Evolutionary conservation across 2,329 filamentous ascomycete species (phyloP).

Genomic region (Triangularia setosa): DNA sequence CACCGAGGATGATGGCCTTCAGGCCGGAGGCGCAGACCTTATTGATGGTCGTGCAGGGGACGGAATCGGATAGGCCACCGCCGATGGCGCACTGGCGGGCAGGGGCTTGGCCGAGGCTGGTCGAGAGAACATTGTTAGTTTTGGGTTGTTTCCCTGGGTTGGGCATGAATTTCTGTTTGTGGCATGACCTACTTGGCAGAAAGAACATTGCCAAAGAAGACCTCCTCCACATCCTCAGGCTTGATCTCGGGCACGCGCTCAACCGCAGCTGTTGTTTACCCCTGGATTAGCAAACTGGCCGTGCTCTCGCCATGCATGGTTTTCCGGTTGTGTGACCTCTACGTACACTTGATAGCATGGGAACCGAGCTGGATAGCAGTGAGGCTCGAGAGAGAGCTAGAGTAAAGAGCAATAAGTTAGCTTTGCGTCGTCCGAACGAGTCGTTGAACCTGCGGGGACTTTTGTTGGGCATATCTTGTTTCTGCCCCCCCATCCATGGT

Average conservation of each 20-base stretch:
- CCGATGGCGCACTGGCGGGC: slow-evolving; percentile 89
- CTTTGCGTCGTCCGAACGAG: slow-evolving; percentile 6
- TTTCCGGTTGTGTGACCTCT: not conserved
- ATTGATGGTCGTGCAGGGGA: slow-evolving; percentile 91
- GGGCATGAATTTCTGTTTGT: not conserved
- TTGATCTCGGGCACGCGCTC: slow-evolving; percentile 83
- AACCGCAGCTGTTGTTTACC: slow-evolving; percentile 58
- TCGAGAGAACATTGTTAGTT: slow-evolving; percentile 19
- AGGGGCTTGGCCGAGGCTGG: slow-evolving; percentile 89
- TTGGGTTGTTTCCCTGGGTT: not conserved
- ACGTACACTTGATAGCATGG: slow-evolving; percentile 83
- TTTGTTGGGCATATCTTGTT: slow-evolving; percentile 2
- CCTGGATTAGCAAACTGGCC: slow-evolving; percentile 10
- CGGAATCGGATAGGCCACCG: slow-evolving; percentile 76
- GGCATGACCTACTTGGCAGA: slow-evolving; percentile 72
- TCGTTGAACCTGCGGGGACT: not conserved
- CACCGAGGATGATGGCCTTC: slow-evolving; percentile 91
- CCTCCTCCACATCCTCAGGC: slow-evolving; percentile 85
- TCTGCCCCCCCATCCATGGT: slow-evolving; percentile 1
- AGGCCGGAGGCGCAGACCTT: slow-evolving; percentile 96
- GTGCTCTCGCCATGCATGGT: slow-evolving; percentile 4
- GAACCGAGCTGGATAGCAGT: slow-evolving; percentile 83
- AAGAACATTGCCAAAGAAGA: slow-evolving; percentile 97
- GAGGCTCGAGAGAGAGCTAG: slow-evolving; percentile 80
- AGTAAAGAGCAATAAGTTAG: slow-evolving; percentile 24